phyloP scores from a whole-genome alignment of 768 basidiomycete genomes.

The Suillus subluteus region DNA sequence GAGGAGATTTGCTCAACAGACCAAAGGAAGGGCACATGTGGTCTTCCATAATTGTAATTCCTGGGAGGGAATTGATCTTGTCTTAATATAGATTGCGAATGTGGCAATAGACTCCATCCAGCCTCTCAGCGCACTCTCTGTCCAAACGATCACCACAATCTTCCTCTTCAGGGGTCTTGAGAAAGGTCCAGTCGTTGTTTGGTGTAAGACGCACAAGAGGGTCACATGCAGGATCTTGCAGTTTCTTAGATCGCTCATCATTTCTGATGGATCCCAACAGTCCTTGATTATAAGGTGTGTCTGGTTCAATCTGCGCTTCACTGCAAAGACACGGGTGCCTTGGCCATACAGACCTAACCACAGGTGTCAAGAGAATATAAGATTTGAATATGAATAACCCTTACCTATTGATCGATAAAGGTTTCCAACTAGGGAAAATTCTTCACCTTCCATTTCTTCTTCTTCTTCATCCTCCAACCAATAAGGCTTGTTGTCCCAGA shows the following conservation, averaged over 20 bases:
- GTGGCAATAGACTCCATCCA: background rate
- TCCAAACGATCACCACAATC: background rate
- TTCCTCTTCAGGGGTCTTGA: background rate
- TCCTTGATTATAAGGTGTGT: background rate
- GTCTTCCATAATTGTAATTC: background rate
- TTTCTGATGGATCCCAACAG: background rate
- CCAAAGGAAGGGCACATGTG: background rate
- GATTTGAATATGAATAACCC: background rate
- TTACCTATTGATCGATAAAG: background rate
- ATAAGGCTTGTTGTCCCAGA: no score
- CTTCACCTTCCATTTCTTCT: no score
- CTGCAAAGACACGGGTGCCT: background rate
- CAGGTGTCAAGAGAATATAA: background rate
- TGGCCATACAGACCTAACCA: background rate
- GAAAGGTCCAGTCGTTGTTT: no score
- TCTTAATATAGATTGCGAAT: background rate
- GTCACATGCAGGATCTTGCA: background rate
- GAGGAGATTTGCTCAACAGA: no score
- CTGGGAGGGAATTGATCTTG: background rate
- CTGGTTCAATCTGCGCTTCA: background rate
- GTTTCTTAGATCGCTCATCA: background rate
- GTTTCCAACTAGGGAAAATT: no score
- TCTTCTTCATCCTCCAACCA: no score
- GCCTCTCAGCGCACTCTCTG: background rate
- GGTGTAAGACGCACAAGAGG: no score